These are phyloP conservation scores for Neocallimastix lanati DNA, from an alignment of 192 early-diverging fungal species.

Conservation along the genomic window DNA sequence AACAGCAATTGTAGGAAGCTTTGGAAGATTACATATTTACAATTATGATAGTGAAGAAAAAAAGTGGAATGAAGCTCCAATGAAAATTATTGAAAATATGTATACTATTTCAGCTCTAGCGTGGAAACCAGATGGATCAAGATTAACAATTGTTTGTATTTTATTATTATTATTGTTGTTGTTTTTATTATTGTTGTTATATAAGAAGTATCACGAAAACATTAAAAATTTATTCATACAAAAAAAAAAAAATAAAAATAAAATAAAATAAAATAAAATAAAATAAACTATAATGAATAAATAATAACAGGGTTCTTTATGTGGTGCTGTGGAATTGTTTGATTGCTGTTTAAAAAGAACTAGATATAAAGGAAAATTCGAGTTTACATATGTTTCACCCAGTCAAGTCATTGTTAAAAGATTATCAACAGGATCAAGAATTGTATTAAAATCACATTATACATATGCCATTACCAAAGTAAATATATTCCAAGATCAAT, in stretches of 20 bases:
- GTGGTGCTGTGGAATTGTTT: constrained; percentile 37
- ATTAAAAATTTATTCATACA: too few relatives aligned
- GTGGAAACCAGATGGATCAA: constrained; percentile 45
- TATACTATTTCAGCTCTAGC: constrained; percentile 29
- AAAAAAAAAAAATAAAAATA: too few relatives aligned
- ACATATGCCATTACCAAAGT: constrained; percentile 48
- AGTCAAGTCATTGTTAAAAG: constrained; percentile 47
- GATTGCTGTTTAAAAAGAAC: constrained; percentile 43
- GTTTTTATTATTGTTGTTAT: too few relatives aligned
- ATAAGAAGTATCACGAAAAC: too few relatives aligned
- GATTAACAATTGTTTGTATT: constrained; percentile 32
- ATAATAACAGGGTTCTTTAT: constrained; percentile 2
- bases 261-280: too few relatives aligned
- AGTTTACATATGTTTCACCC: constrained; percentile 45
- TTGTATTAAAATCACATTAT: constrained; percentile 46
- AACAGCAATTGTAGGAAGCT: constrained; percentile 35
- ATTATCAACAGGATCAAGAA: constrained; percentile 42
- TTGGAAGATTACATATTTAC: constrained; percentile 31
- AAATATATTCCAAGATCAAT: constrained; percentile 52
- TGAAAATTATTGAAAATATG: constrained; percentile 36
- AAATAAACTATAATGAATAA: background rate
- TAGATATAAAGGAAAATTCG: constrained; percentile 49
- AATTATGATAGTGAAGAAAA: constrained; percentile 19
- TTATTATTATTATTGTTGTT: too few relatives aligned
- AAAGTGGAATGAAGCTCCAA: constrained; percentile 38